Conservation (phyloP, 73 alveolate genomes). For the Paraurostyla sp. region DNA sequence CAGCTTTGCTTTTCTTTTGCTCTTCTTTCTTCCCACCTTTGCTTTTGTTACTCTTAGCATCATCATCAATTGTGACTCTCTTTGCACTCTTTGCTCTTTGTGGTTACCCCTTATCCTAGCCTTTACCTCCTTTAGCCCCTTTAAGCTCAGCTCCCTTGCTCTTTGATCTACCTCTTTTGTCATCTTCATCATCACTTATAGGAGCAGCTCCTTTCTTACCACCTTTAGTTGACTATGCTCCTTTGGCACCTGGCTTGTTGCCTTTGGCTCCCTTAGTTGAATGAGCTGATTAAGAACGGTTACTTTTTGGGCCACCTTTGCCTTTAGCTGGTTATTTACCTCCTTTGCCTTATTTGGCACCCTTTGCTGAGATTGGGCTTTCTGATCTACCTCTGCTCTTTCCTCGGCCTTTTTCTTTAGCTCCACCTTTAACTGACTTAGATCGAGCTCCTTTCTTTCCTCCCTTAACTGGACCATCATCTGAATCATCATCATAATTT, state of each 20-base stretch:
- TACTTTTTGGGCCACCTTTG: not conserved
- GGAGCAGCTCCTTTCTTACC: not conserved
- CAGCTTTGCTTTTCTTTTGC: not conserved
- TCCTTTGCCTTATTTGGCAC: no score
- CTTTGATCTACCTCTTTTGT: slow-evolving; percentile 30
- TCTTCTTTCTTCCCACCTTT: not conserved
- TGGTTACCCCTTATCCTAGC: not conserved
- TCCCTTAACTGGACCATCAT: not conserved
- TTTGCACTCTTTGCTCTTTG: slow-evolving; percentile 50
- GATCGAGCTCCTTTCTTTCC: no score
- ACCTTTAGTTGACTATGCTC: not conserved
- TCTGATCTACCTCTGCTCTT: slow-evolving; percentile 43
- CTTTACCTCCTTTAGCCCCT: not conserved
- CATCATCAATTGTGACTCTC: slow-evolving; percentile 43
- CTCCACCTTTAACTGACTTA: not conserved
- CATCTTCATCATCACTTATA: slow-evolving; percentile 9
- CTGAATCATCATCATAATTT: not conserved
- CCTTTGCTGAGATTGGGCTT: slow-evolving; percentile 16
- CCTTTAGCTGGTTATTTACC: not conserved
- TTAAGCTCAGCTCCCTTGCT: not conserved
- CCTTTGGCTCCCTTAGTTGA: not conserved
- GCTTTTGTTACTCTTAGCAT: not conserved
- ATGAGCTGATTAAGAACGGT: not conserved
- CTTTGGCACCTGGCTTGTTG: not conserved
- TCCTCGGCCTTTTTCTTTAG: not conserved